These are phyloP conservation scores for Colletotrichum spinosum DNA, from an alignment of 2,329 filamentous ascomycete species.

Conservation along the genomic window DNA sequence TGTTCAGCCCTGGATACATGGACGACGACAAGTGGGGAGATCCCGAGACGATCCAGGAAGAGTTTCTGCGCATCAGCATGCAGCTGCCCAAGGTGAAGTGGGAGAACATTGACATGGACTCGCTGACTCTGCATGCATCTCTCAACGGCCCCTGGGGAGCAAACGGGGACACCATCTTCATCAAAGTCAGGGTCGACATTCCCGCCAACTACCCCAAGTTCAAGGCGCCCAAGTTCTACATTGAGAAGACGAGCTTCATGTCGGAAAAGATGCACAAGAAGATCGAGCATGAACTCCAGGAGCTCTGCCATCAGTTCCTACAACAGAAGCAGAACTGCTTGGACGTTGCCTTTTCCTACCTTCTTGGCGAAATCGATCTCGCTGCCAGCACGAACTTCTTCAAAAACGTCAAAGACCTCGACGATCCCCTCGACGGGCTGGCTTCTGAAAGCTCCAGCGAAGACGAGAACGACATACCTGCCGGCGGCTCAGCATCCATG, in stretches of 20 bases:
- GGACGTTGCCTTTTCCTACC: constrained; percentile 70
- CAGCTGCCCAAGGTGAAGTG: constrained; percentile 73
- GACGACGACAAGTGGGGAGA: constrained; percentile 70
- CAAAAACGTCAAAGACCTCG: constrained; percentile 73
- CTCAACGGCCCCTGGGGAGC: constrained; percentile 74
- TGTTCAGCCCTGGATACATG: constrained; percentile 63
- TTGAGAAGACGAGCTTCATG: constrained; percentile 74
- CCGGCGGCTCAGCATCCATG: constrained; percentile 68
- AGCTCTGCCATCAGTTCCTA: constrained; percentile 67
- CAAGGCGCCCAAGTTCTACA: constrained; percentile 67
- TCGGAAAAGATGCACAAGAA: constrained; percentile 64
- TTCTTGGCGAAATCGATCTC: constrained; percentile 72
- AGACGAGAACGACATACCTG: constrained; percentile 71
- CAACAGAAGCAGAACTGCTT: constrained; percentile 71
- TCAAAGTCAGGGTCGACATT: constrained; percentile 71
- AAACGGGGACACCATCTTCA: constrained; percentile 67
- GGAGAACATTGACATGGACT: constrained; percentile 74
- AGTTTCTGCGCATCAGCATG: constrained; percentile 71
- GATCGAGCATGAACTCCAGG: constrained; percentile 66
- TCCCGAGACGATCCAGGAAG: constrained; percentile 72
- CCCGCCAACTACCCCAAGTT: constrained; percentile 69
- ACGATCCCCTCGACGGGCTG: constrained; percentile 66
- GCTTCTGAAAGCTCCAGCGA: constrained; percentile 87
- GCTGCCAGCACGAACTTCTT: constrained; percentile 71
- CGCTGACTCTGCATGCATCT: constrained; percentile 68